phyloP scores from a whole-genome alignment of 1,139 yeast species.

The Magnusiomyces tetraspermus region DNA sequence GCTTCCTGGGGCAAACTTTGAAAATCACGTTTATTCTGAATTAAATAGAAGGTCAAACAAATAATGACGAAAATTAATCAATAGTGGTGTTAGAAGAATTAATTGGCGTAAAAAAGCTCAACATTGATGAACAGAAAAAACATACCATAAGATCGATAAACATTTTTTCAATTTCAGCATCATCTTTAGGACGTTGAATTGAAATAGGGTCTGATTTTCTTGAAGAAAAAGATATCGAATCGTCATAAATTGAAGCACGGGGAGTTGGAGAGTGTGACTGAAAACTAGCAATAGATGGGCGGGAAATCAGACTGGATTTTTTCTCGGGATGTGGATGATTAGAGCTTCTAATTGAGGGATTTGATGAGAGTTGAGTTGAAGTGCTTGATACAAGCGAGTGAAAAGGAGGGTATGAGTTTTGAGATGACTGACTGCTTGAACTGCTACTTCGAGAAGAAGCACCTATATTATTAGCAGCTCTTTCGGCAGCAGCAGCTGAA shows the following conservation, averaged over 20 bases:
- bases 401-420: constrained; percentile 1
- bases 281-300: constrained; percentile 5
- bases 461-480: neutral
- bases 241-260: constrained; percentile 16
- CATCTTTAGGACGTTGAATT: constrained; percentile 25
- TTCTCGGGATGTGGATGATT: neutral
- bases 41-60: too few relatives aligned
- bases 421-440: constrained; percentile 3
- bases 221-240: constrained; percentile 9
- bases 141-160: constrained; percentile 31
- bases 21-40: constrained; percentile 70
- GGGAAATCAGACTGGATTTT: neutral
- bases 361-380: neutral
- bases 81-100: too few relatives aligned
- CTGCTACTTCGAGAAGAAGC: constrained; percentile 6
- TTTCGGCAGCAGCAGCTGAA: neutral
- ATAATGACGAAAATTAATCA: neutral
- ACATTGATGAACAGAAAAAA: neutral
- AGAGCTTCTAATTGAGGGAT: neutral
- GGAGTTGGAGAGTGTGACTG: constrained; percentile 11
- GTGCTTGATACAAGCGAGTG: neutral
- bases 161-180: constrained; percentile 30
- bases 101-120: neutral
- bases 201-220: constrained; percentile 9
- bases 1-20: constrained; percentile 71